phyloP scores from a whole-genome alignment of 768 basidiomycete species.

The Xerocomellus dryophilus region DNA sequence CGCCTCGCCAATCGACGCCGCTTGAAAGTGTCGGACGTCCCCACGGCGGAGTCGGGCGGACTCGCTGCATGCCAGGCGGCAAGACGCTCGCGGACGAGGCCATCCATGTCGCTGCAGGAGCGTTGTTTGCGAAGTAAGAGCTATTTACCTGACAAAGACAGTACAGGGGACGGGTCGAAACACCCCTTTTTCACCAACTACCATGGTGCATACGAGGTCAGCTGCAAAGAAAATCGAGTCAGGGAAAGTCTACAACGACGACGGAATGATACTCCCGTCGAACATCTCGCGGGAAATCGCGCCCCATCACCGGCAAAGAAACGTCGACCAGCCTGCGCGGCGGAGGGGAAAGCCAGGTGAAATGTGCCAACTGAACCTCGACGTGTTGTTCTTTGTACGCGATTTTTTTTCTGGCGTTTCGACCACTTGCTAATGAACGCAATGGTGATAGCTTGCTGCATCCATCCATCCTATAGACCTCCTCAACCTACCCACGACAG shows the following conservation, averaged over 20 bases:
- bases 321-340: neutral
- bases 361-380: slow-evolving; percentile 15
- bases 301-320: neutral
- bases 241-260: neutral
- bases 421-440: neutral
- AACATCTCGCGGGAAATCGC: neutral
- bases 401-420: neutral
- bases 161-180: no score
- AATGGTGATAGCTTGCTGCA: neutral
- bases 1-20: no score
- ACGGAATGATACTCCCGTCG: neutral
- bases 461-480: neutral
- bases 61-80: no score
- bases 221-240: neutral
- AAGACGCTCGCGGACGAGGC: no score
- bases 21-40: no score
- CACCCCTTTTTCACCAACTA: neutral
- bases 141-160: no score
- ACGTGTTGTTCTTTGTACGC: neutral
- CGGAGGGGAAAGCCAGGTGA: neutral
- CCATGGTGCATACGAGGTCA: neutral
- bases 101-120: no score
- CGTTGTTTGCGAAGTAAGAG: no score
- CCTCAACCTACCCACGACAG: neutral
- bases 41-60: no score